Conservation (phyloP, 2,329 filamentous ascomycete species). For the Ophiognomonia clavigignenti-juglandacearum region DNA sequence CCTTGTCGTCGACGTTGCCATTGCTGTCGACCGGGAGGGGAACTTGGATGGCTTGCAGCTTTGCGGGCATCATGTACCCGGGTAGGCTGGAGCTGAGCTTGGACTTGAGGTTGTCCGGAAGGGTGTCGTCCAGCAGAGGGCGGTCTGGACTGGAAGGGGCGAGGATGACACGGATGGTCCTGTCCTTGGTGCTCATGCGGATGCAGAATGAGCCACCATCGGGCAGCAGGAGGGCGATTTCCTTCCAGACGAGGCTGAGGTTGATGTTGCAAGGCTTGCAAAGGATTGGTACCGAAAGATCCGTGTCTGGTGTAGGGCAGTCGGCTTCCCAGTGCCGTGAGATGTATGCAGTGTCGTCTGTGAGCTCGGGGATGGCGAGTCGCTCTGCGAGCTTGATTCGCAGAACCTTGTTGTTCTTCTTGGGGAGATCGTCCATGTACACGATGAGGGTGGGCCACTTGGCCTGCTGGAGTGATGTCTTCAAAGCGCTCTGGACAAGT, state of each 20-base stretch:
- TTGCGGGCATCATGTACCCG: constrained; percentile 33
- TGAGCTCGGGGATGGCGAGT: constrained; percentile 37
- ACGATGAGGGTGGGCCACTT: constrained; percentile 48
- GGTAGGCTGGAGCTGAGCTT: constrained; percentile 20
- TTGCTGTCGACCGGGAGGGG: constrained; percentile 29
- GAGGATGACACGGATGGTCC: not conserved
- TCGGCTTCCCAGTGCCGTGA: constrained; percentile 44
- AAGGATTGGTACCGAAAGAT: constrained; percentile 36
- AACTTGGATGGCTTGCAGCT: constrained; percentile 27
- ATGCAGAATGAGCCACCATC: constrained; percentile 18
- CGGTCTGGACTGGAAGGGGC: not conserved
- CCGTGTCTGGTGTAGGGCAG: constrained; percentile 44
- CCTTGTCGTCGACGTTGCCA: constrained; percentile 17
- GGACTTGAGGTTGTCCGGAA: constrained; percentile 9
- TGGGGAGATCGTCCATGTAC: constrained; percentile 52
- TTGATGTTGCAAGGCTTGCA: constrained; percentile 30
- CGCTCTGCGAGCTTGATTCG: constrained; percentile 48
- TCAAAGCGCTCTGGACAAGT: constrained; percentile 41
- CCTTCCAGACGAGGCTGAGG: constrained; percentile 20
- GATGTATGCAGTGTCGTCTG: constrained; percentile 37
- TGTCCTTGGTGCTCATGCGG: constrained; percentile 18
- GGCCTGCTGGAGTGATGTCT: constrained; percentile 42
- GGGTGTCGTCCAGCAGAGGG: constrained; percentile 1
- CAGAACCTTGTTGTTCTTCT: constrained; percentile 53
- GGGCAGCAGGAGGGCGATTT: not conserved